Percentiles rank a stretch among this genome's conserved stretches.
Evolutionary conservation across 345 rosid species (phyloP).

Genomic region (Moricandia moricandioides): DNA sequence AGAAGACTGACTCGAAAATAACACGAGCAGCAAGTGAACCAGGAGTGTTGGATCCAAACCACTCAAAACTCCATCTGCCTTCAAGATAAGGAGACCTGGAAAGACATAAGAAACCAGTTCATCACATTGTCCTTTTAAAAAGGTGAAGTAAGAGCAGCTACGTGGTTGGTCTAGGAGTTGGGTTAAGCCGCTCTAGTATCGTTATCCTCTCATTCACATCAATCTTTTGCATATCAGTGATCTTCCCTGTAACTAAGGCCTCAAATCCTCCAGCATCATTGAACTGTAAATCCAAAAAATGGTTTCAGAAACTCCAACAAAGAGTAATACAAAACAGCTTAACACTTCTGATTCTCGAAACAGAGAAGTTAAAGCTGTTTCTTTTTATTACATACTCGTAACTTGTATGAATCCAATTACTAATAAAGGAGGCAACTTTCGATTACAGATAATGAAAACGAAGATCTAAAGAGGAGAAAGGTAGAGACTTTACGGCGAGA

Average conservation of each 20-base stretch:
- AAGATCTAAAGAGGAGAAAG: background rate
- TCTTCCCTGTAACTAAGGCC: slow-evolving; percentile 69
- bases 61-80: slow-evolving; percentile 92
- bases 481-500: slow-evolving; percentile 61
- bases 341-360: background rate
- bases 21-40: slow-evolving; percentile 64
- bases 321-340: background rate
- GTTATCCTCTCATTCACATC: slow-evolving; percentile 88
- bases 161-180: slow-evolving; percentile 95
- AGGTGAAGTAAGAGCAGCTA: slow-evolving; percentile 42
- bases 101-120: slow-evolving; percentile 53
- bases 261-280: slow-evolving; percentile 92
- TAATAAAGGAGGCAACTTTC: background rate
- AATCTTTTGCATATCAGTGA: slow-evolving; percentile 66
- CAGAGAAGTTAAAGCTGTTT: background rate
- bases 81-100: slow-evolving; percentile 90
- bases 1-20: slow-evolving; percentile 62
- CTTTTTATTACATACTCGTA: background rate
- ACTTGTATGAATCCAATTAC: background rate
- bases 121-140: slow-evolving; percentile 7
- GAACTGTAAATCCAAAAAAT: slow-evolving; percentile 41
- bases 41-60: slow-evolving; percentile 81
- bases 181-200: slow-evolving; percentile 84
- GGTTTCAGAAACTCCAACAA: background rate
- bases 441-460: background rate